phyloP scores from a whole-genome alignment of 75 land plant species.

The Cunninghamia lanceolata region DNA sequence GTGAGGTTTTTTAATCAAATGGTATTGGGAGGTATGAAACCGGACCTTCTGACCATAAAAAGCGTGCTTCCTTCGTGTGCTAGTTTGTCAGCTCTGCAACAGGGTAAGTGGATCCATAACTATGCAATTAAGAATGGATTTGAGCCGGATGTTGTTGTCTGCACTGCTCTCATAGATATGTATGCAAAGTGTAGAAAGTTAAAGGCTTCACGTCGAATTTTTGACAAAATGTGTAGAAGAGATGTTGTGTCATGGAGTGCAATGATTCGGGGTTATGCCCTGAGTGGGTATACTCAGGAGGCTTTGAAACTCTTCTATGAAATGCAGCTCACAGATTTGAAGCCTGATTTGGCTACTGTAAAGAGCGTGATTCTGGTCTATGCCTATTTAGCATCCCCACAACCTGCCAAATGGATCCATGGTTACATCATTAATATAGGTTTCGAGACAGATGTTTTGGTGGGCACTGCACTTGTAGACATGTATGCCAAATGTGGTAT shows the following conservation, averaged over 20 bases:
- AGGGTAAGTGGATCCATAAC: conserved; percentile 25
- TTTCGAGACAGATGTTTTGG: not conserved
- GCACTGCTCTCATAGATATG: conserved; percentile 14
- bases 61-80: conserved; percentile 64
- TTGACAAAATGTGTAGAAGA: conserved; percentile 13
- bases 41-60: conserved; percentile 51
- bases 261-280: conserved; percentile 12
- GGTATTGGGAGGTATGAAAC: conserved; percentile 24
- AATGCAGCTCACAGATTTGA: conserved; percentile 13
- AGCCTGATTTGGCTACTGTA: conserved; percentile 10
- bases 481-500: conserved; percentile 31
- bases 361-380: conserved; percentile 12
- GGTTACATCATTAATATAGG: not conserved
- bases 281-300: conserved; percentile 2
- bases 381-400: conserved; percentile 15
- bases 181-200: conserved; percentile 20
- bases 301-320: conserved; percentile 14
- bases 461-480: conserved; percentile 16
- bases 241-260: conserved; percentile 23
- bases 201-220: conserved; percentile 10
- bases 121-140: conserved; percentile 1
- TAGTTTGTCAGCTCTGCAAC: conserved; percentile 36
- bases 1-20: conserved; percentile 37
- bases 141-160: conserved; percentile 5
- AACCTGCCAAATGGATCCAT: conserved; percentile 11